Evolutionary conservation across 345 rosid species (phyloP), one percentile per base, ranked within the genome.

Genomic region (Euclidium syriacum): DNA sequence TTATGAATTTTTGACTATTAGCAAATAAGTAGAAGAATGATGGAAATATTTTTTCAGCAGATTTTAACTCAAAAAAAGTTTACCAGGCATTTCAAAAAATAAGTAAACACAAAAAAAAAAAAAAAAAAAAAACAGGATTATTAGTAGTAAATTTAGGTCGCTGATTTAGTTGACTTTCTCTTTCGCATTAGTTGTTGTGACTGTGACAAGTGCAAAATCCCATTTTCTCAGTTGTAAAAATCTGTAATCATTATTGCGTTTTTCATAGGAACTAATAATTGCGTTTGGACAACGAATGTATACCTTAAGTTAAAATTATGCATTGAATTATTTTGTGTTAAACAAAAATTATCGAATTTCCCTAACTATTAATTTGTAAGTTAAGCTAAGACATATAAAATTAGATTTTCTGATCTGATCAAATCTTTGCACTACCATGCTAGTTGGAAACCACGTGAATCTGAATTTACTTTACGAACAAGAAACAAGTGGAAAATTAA

Each of bases 151-250:
- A n/a, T n/a, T n/a, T n/a, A n/a, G n/a, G n/a, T n/a, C n/a, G n/a
- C n/a, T n/a, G n/a, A n/a, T n/a, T n/a, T n/a, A 25, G 56, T 55
- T 65, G 71, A 65, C 56, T 35, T 34, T 54, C 44, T 54, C 5
- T 20, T 19, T 54, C 3, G 36, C 22, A 17, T 24, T 54, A 43
- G 62, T 27, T 64, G 61, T 52, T 64, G 61, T 52, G 41, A 18
- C 41, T 15, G 17, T 12, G 64, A 47, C 64, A 26, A 46, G 56
- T 55, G 55, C 63, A 36, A 44, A 35, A 25, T 6, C 53, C 29
- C 29, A 17, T 34, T 55, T n/a, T 35, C 15, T 26, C 6, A 25
- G 15, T n/a, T 20, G 5, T 32, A 9, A 36, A 11, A 15, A 15
- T 26, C 36, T 47, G 41, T 36, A 10, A 36, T 27, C 40, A 36